These are phyloP conservation scores for Inga oerstediana DNA, from an alignment of 306 rosid species.

Conservation along the genomic window DNA sequence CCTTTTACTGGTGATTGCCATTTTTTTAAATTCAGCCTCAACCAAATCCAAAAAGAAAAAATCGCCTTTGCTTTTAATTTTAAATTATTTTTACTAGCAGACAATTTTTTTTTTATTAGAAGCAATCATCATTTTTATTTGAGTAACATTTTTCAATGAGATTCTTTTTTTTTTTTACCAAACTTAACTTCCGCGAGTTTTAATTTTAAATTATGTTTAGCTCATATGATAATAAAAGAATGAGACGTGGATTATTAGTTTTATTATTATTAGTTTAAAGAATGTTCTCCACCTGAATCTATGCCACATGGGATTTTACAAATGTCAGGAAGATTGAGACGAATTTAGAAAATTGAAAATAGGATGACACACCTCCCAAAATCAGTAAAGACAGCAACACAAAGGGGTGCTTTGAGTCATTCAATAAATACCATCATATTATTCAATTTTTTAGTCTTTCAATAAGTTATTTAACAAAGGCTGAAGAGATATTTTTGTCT, in stretches of 20 bases:
- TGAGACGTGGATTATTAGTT: not conserved
- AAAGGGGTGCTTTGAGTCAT: slow-evolving; percentile 75
- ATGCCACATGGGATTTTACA: slow-evolving; percentile 41
- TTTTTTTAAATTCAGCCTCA: not conserved
- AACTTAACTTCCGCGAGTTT: not conserved
- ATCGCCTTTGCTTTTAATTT: not conserved
- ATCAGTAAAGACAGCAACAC: slow-evolving; percentile 55
- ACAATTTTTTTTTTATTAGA: too few species aligned
- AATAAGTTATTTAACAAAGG: slow-evolving; percentile 35
- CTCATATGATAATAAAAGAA: not conserved
- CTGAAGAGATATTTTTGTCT: too few species aligned
- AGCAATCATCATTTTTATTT: too few species aligned
- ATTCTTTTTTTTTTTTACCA: too few species aligned
- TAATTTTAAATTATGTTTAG: not conserved
- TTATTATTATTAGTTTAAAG: slow-evolving; percentile 39
- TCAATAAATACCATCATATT: slow-evolving; percentile 53
- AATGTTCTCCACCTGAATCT: slow-evolving; percentile 55
- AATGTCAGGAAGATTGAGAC: slow-evolving; percentile 40
- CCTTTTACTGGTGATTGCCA: slow-evolving; percentile 16
- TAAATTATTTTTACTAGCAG: not conserved
- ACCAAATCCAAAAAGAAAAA: slow-evolving; percentile 17
- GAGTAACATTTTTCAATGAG: too few species aligned
- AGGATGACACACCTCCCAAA: slow-evolving; percentile 58
- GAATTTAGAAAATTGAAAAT: slow-evolving; percentile 45
- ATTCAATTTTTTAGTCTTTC: slow-evolving; percentile 54